These are phyloP conservation scores for Fusarium tupiense DNA, from an alignment of 2,329 filamentous ascomycete genomes.

Conservation along the genomic window DNA sequence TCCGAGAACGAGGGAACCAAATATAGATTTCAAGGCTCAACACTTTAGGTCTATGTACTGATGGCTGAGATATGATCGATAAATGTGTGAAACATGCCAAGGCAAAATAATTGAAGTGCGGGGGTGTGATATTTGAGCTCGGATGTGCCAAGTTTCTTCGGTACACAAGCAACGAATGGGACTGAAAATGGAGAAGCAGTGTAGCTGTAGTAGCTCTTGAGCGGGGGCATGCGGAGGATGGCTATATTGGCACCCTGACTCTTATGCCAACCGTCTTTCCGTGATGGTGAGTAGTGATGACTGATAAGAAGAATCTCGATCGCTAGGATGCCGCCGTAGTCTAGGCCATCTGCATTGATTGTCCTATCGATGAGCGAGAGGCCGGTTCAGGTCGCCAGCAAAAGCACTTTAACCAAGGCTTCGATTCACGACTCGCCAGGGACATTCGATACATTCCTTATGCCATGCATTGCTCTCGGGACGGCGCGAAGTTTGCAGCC, in stretches of 20 bases:
- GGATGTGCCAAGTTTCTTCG: not conserved
- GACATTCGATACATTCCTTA: not conserved
- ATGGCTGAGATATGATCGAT: not conserved
- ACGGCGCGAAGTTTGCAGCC: constrained; percentile 27
- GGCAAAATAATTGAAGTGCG: not conserved
- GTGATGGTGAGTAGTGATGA: not conserved
- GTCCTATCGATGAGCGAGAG: not conserved
- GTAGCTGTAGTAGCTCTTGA: not conserved
- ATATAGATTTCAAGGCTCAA: not conserved
- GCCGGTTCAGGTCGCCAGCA: not conserved
- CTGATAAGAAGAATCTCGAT: not conserved
- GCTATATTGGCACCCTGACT: not conserved
- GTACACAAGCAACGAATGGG: not conserved
- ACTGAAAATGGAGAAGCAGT: not conserved
- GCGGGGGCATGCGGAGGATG: not conserved
- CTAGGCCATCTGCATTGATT: not conserved
- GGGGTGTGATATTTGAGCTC: not conserved
- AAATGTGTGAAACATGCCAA: not conserved
- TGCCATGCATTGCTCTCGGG: constrained; percentile 1
- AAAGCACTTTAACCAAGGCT: not conserved
- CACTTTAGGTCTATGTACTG: not conserved
- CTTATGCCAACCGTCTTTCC: not conserved
- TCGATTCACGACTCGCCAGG: not conserved
- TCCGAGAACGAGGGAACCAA: not conserved
- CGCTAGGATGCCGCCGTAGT: not conserved